phyloP scores from a whole-genome alignment of 257 asterid genomes.

The Solanum bulbocastanum region DNA sequence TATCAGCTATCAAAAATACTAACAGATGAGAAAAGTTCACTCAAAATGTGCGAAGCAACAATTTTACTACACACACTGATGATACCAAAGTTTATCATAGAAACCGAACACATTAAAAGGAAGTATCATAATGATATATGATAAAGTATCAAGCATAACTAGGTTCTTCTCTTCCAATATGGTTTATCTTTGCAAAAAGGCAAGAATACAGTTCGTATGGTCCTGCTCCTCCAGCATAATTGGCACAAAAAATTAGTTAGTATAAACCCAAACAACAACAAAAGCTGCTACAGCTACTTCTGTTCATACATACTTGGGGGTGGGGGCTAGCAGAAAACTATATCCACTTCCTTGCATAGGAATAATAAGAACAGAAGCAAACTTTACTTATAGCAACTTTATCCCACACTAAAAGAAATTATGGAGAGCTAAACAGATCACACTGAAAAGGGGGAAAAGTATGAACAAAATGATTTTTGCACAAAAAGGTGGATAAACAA shows the following conservation, averaged over 20 bases:
- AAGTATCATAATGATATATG: background rate
- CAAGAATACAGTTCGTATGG: background rate
- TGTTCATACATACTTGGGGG: background rate
- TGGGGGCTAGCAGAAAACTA: background rate
- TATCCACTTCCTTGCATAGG: background rate
- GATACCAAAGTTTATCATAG: background rate
- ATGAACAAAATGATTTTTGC: background rate
- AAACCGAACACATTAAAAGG: background rate
- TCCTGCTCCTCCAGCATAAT: background rate
- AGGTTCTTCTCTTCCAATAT: background rate
- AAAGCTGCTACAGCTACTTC: background rate
- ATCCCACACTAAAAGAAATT: background rate
- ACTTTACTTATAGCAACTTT: background rate
- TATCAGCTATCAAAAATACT: constrained; percentile 43
- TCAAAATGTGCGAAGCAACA: constrained; percentile 4
- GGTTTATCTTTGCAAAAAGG: background rate
- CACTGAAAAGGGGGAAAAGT: background rate
- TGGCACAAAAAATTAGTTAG: background rate
- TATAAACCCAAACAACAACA: background rate
- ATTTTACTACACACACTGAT: background rate
- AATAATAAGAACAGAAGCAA: background rate
- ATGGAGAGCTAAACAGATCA: background rate
- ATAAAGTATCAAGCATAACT: background rate
- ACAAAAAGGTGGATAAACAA: background rate
- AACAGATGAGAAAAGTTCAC: constrained; percentile 8